A percentile compares a stretch with the other conserved stretches of the same genome.
These are phyloP conservation scores for Salvia splendens DNA, from an alignment of 257 asterid genomes.

Conservation along the genomic window DNA sequence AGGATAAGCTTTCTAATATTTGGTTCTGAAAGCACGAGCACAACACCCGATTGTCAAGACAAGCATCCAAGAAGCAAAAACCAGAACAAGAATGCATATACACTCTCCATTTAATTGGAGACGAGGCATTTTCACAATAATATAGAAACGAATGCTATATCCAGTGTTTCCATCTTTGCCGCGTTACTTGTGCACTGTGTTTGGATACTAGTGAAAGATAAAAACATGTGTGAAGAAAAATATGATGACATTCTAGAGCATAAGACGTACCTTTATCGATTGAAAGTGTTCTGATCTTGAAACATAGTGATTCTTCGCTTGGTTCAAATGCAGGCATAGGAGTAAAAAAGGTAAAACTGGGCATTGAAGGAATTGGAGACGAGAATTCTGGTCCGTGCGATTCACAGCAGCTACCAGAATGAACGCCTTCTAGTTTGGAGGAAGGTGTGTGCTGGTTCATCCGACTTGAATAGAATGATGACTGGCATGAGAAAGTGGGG, in stretches of 20 bases:
- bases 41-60: neutral
- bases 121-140: neutral
- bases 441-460: conserved; percentile 36
- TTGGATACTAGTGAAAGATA: neutral
- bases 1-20: conserved; percentile 37
- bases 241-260: conserved; percentile 5
- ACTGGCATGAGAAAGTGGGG: conserved; percentile 53
- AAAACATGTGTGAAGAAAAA: neutral
- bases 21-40: conserved; percentile 40
- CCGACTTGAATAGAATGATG: conserved; percentile 51
- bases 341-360: conserved; percentile 61
- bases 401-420: conserved; percentile 32
- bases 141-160: neutral
- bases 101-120: neutral
- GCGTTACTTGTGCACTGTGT: neutral
- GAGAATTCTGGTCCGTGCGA: conserved; percentile 41
- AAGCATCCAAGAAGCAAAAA: neutral
- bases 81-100: neutral
- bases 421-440: conserved; percentile 33
- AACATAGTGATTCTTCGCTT: conserved; percentile 31
- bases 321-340: conserved; percentile 37
- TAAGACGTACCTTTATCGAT: conserved; percentile 41
- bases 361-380: conserved; percentile 58
- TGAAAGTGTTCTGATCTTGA: conserved; percentile 34
- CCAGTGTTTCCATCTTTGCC: neutral